Percentiles rank a stretch among this genome's conserved stretches.
Evolutionary conservation across 225 moss, liverwort and hornwort genomes (phyloP).

Genomic region (Polytrichum formosum): DNA sequence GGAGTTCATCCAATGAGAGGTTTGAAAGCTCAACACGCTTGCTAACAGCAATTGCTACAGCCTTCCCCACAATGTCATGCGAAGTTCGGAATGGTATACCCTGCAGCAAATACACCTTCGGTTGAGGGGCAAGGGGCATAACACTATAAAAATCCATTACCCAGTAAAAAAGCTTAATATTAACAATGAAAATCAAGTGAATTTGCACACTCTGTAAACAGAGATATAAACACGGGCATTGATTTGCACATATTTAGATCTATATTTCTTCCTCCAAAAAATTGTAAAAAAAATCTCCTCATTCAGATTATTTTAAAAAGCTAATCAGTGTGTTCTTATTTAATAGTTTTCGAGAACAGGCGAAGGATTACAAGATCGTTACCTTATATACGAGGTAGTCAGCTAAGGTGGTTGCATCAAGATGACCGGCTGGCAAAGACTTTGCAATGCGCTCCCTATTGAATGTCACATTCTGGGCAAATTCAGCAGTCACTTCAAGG

Average conservation of each 20-base stretch:
- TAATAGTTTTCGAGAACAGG: too few relatives aligned
- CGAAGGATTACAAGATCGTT: neutral
- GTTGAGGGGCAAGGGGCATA: too few relatives aligned
- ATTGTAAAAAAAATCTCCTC: too few relatives aligned
- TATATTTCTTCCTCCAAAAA: too few relatives aligned
- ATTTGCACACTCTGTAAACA: too few relatives aligned
- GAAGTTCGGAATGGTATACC: slow-evolving; percentile 97
- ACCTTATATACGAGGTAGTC: slow-evolving; percentile 99
- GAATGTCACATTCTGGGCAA: slow-evolving; percentile 85
- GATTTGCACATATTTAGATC: too few relatives aligned
- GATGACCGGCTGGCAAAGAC: slow-evolving; percentile 80
- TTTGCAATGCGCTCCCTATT: slow-evolving; percentile 78
- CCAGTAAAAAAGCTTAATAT: too few relatives aligned
- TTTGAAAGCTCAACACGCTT: slow-evolving; percentile 68
- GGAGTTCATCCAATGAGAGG: slow-evolving; percentile 70
- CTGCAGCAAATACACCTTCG: slow-evolving; percentile 25
- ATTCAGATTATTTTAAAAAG: too few relatives aligned
- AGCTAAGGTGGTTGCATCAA: slow-evolving; percentile 98
- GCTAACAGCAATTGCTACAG: slow-evolving; percentile 80
- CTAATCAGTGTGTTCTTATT: too few relatives aligned
- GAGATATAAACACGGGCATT: too few relatives aligned
- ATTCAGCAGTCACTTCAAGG: slow-evolving; percentile 88
- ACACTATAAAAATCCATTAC: too few relatives aligned
- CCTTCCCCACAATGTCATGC: slow-evolving; percentile 93
- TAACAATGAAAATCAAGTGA: too few relatives aligned